Conservation (phyloP, 768 basidiomycete species). For the Suillus cothurnatus region DNA sequence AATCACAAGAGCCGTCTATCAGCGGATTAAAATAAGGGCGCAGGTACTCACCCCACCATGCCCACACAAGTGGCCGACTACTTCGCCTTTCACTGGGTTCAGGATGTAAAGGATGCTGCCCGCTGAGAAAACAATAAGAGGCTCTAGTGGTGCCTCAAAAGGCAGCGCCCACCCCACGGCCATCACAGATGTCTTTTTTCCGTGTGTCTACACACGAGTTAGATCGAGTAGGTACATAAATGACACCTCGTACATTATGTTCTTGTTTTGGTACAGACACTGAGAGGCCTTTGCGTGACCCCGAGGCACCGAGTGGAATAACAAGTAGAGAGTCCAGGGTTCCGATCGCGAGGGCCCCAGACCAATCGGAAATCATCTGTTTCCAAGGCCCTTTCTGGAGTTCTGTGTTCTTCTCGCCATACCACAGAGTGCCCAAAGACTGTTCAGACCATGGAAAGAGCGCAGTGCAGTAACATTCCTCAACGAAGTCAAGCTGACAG, state of each 20-base stretch:
- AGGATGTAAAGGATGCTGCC: slow-evolving; percentile 59
- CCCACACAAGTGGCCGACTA: slow-evolving; percentile 58
- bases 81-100: slow-evolving; percentile 41
- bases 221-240: background rate
- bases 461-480: slow-evolving; percentile 38
- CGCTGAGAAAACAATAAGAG: slow-evolving; percentile 59
- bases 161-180: slow-evolving; percentile 63
- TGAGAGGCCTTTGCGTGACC: slow-evolving; percentile 8
- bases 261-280: slow-evolving; percentile 5
- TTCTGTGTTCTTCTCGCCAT: slow-evolving; percentile 35
- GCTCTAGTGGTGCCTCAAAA: slow-evolving; percentile 46
- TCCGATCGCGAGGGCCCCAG: slow-evolving; percentile 54
- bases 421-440: slow-evolving; percentile 44
- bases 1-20: slow-evolving; percentile 34
- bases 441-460: slow-evolving; percentile 45
- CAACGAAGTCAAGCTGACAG: slow-evolving; percentile 35
- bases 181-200: background rate
- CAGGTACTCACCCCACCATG: slow-evolving; percentile 66
- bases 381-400: slow-evolving; percentile 42
- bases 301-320: slow-evolving; percentile 8
- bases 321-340: slow-evolving; percentile 36
- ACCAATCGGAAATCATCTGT: slow-evolving; percentile 46
- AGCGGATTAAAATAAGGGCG: background rate
- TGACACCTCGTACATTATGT: background rate
- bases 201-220: background rate